Evolutionary conservation across 208 protist genomes (phyloP).

Genomic region (Balamuthia mandrillaris): DNA sequence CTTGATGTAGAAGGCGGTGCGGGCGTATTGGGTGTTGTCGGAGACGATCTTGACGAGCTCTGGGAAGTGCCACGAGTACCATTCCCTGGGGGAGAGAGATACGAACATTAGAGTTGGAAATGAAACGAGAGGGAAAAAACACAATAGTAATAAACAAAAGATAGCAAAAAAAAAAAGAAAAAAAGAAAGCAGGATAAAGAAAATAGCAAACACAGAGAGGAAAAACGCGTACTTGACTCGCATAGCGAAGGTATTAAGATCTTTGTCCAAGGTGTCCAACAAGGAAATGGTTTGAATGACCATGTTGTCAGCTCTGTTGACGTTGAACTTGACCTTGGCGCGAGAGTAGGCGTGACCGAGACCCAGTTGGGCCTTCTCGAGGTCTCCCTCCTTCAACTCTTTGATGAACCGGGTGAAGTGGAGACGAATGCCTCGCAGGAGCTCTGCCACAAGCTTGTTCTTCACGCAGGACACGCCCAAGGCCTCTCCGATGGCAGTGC

Average conservation of each 20-base stretch:
- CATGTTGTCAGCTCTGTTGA: slow-evolving; percentile 98
- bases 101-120: no score
- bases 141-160: no score
- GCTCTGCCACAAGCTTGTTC: slow-evolving; percentile 68
- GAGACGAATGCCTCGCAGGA: slow-evolving; percentile 91
- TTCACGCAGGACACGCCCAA: slow-evolving; percentile 32
- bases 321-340: slow-evolving; percentile 98
- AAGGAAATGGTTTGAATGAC: slow-evolving; percentile 97
- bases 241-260: slow-evolving; percentile 99
- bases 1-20: slow-evolving; percentile 82
- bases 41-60: slow-evolving; percentile 94
- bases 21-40: slow-evolving; percentile 92
- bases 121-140: slow-evolving; percentile 16
- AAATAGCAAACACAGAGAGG: not conserved
- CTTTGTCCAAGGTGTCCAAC: slow-evolving; percentile 99
- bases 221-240: slow-evolving; percentile 78
- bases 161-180: no score
- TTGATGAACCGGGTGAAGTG: slow-evolving; percentile 91
- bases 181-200: not conserved
- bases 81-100: slow-evolving; percentile 83
- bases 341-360: slow-evolving; percentile 96
- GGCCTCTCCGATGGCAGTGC: slow-evolving; percentile 79
- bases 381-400: slow-evolving; percentile 81
- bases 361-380: slow-evolving; percentile 94
- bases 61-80: slow-evolving; percentile 99